These are phyloP conservation scores for Geotrichum cucujoidarum DNA, from an alignment of 1,139 yeast species.

Conservation along the genomic window DNA sequence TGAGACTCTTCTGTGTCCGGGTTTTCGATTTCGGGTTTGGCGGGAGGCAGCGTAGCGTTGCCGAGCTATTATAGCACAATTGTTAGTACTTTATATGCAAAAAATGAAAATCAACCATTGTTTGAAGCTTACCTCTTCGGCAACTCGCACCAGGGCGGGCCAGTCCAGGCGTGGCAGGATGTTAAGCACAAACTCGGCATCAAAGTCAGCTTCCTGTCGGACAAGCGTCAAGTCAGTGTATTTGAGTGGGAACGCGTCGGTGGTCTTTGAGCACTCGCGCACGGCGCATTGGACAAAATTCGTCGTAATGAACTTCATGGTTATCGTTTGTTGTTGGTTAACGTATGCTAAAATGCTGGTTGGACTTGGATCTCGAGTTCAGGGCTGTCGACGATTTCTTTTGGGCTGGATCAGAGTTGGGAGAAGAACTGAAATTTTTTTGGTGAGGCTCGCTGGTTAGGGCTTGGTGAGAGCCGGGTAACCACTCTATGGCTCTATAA, in stretches of 20 bases:
- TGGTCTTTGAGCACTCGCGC: constrained; percentile 67
- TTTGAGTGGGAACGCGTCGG: constrained; percentile 74
- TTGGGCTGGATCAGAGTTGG: too few relatives aligned
- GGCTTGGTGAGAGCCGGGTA: neutral
- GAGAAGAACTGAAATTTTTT: neutral
- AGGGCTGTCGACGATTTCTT: too few relatives aligned
- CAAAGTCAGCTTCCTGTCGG: constrained; percentile 75
- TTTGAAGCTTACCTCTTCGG: constrained; percentile 61
- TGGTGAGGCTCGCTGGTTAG: neutral
- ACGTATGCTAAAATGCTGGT: too few relatives aligned
- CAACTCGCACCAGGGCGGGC: constrained; percentile 74
- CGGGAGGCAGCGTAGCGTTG: constrained; percentile 56
- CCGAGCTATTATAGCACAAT: constrained; percentile 51
- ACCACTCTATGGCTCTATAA: too few relatives aligned
- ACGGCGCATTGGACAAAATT: constrained; percentile 95
- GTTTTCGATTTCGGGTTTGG: constrained; percentile 59
- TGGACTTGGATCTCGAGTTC: too few relatives aligned
- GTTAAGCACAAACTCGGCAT: constrained; percentile 71
- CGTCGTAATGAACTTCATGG: constrained; percentile 88
- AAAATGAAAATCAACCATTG: constrained; percentile 36
- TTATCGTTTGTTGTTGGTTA: neutral
- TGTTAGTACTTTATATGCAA: constrained; percentile 24
- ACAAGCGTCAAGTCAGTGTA: constrained; percentile 68
- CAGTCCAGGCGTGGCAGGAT: constrained; percentile 84
- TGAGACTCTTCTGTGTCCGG: constrained; percentile 49